A percentile compares a stretch with the other conserved stretches of the same genome.
Conservation (phyloP, 176 grass and related monocot genomes). For the Guadua angustifolia region DNA sequence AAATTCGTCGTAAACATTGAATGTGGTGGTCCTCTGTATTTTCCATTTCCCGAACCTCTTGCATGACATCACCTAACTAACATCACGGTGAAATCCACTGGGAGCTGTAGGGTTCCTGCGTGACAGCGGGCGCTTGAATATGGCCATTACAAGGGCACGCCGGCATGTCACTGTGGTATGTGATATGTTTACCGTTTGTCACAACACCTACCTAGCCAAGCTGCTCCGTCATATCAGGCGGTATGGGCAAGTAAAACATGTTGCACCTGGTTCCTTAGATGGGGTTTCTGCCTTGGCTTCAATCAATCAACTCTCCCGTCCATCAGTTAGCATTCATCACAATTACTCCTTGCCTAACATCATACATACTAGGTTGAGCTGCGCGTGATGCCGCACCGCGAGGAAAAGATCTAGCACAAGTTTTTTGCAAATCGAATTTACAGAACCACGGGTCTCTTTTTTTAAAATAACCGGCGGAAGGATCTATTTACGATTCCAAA, state of each 20-base stretch:
- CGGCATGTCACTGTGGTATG: slow-evolving; percentile 83
- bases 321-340: slow-evolving; percentile 44
- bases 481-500: too few species aligned
- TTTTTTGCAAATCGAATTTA: too few species aligned
- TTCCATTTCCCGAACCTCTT: too few species aligned
- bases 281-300: slow-evolving; percentile 62
- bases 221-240: slow-evolving; percentile 81
- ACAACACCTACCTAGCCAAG: slow-evolving; percentile 85
- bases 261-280: slow-evolving; percentile 67
- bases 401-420: too few species aligned
- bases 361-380: too few species aligned
- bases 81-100: slow-evolving; percentile 82
- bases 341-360: not conserved
- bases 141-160: slow-evolving; percentile 83
- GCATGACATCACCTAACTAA: too few species aligned
- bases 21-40: too few species aligned
- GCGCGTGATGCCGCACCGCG: too few species aligned
- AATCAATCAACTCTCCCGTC: slow-evolving; percentile 58
- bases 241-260: slow-evolving; percentile 77
- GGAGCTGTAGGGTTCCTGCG: slow-evolving; percentile 91
- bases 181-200: slow-evolving; percentile 92
- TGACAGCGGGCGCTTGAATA: slow-evolving; percentile 83
- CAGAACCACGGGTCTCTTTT: too few species aligned
- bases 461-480: too few species aligned
- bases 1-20: too few species aligned